Evolutionary conservation across 2,329 filamentous ascomycete species (phyloP).

Genomic region (Sordariomycetes sp.): DNA sequence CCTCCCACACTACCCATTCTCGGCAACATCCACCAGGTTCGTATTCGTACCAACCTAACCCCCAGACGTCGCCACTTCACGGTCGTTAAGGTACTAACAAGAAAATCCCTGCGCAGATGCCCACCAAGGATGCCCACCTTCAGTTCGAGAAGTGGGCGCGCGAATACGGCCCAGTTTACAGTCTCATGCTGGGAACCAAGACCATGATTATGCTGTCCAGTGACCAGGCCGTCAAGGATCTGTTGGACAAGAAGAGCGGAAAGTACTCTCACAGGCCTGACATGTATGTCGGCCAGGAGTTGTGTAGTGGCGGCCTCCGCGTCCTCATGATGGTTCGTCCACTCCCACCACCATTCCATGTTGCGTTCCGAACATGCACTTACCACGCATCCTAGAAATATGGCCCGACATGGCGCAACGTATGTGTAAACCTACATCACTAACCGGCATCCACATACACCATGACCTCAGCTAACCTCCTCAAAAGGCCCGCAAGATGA

Average conservation of each 20-base stretch:
- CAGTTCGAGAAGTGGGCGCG: conserved; percentile 38
- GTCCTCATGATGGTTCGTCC: conserved; percentile 14
- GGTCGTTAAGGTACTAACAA: neutral
- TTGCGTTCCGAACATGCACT: conserved; percentile 1
- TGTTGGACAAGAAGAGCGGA: conserved; percentile 27
- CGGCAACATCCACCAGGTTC: conserved; percentile 31
- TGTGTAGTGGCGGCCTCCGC: conserved; percentile 16
- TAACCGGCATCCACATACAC: neutral
- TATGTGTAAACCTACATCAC: neutral
- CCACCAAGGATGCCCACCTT: conserved; percentile 22
- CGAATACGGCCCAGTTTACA: conserved; percentile 36
- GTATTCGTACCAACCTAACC: neutral
- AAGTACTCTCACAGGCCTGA: conserved; percentile 5
- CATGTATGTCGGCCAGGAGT: conserved; percentile 14
- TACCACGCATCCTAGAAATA: neutral
- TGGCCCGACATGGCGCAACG: neutral
- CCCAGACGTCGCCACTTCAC: neutral
- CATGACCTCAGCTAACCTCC: neutral
- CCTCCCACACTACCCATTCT: conserved; percentile 35
- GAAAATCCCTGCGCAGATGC: conserved; percentile 16
- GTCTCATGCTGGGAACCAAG: conserved; percentile 33
- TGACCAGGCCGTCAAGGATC: conserved; percentile 30
- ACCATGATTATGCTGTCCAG: conserved; percentile 31
- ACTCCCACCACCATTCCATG: neutral
- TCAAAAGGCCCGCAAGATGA: conserved; percentile 11